Evolutionary conservation across 1,284 basidiomycete species (phyloP), one percentile per base, ranked within the genome.

Genomic region (Puccinia polysora): DNA sequence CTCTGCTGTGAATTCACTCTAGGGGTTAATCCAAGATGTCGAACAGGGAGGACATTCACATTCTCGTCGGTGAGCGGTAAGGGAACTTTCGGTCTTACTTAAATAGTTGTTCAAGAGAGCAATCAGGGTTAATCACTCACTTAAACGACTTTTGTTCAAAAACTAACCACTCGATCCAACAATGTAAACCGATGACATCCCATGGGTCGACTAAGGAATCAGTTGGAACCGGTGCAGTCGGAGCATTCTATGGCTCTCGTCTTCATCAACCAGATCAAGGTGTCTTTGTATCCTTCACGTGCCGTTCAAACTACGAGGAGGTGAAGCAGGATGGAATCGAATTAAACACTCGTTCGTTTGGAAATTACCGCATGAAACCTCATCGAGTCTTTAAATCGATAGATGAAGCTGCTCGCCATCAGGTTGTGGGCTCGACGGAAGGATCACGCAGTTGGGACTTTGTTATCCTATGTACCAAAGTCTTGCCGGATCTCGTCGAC

Each of bases 161-260:
- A n/a, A n/a, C n/a, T n/a, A n/a, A n/a, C n/a, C n/a, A n/a, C n/a
- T n/a, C n/a, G n/a, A n/a, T n/a, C n/a, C n/a, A n/a, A n/a, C n/a
- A n/a, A n/a, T n/a, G n/a, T n/a, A n/a, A n/a, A n/a, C n/a, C n/a
- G n/a, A n/a, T n/a, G n/a, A n/a, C n/a, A n/a, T n/a, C n/a, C n/a
- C n/a, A n/a, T n/a, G n/a, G n/a, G n/a, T n/a, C n/a, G n/a, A n/a
- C n/a, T n/a, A n/a, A n/a, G n/a, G n/a, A n/a, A n/a, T n/a, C 15
- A 56, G 81, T 82, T 6, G 81, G 82, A 0, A 80, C 81, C 2
- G 82, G 82, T 8, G 82, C 82, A 5, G 80, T 82, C 23, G 82
- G 82, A 45, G 79, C 79, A 60, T 82, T 82, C 74, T 82, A 82
- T 73, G 81, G 79, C 32, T 80, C 80, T n/a, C 75, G 80, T n/a